Conservation (phyloP, 805 yeast genomes). For the Cyberlindnera euphorbiae region DNA sequence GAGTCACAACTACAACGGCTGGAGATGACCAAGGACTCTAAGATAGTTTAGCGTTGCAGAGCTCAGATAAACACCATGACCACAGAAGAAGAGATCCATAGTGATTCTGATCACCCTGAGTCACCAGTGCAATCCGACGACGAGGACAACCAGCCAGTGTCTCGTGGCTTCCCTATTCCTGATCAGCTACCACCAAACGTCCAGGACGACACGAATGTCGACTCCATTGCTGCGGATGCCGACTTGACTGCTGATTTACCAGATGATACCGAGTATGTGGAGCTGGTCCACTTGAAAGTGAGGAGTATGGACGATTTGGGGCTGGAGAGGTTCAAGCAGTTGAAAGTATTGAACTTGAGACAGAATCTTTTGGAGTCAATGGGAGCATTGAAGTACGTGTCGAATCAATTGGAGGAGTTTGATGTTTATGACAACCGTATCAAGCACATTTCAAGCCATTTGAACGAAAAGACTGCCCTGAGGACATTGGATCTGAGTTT, state of each 20-base stretch:
- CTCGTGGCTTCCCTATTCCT: slow-evolving; percentile 9
- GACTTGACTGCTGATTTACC: slow-evolving; percentile 54
- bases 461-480: slow-evolving; percentile 55
- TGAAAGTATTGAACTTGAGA: slow-evolving; percentile 66
- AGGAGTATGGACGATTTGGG: slow-evolving; percentile 56
- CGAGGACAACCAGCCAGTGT: slow-evolving; percentile 5
- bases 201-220: slow-evolving; percentile 35
- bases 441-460: slow-evolving; percentile 72
- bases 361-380: slow-evolving; percentile 79
- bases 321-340: slow-evolving; percentile 48
- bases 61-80: slow-evolving; percentile 6
- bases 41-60: no score
- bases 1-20: no score
- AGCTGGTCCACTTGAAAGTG: slow-evolving; percentile 67
- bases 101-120: slow-evolving; percentile 23
- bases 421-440: slow-evolving; percentile 92
- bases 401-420: slow-evolving; percentile 60
- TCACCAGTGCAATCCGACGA: slow-evolving; percentile 18
- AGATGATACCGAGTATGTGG: slow-evolving; percentile 55
- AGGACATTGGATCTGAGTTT: slow-evolving; percentile 76
- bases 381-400: slow-evolving; percentile 59
- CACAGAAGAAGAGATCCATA: slow-evolving; percentile 4
- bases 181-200: slow-evolving; percentile 2
- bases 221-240: slow-evolving; percentile 61
- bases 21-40: no score